phyloP scores from a whole-genome alignment of 225 moss, liverwort and hornwort species.

The Straminergon stramineum region DNA sequence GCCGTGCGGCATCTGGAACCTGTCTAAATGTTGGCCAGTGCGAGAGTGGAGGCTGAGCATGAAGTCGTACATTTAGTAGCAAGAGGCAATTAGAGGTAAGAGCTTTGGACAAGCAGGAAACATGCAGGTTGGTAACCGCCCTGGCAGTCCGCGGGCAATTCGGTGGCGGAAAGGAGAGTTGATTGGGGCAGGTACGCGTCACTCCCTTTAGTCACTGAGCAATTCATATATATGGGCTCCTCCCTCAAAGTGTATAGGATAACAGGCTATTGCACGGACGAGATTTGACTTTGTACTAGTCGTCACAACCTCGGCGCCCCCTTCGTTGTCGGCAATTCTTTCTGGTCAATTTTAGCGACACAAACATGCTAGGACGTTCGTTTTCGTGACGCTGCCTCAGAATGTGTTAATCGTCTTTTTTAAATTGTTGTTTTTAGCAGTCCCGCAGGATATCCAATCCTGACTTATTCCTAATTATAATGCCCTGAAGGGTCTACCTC shows the following conservation, averaged over 20 bases:
- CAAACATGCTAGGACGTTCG: not conserved
- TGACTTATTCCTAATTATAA: not conserved
- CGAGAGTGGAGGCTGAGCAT: constrained; percentile 2
- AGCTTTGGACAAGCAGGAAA: constrained; percentile 2
- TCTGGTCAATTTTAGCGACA: not conserved
- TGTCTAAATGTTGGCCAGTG: not conserved
- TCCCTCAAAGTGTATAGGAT: not conserved
- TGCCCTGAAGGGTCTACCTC: not conserved
- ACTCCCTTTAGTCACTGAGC: not conserved
- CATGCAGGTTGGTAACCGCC: constrained; percentile 35
- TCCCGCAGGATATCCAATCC: not conserved
- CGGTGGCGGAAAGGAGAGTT: constrained; percentile 99
- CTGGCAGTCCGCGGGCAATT: constrained; percentile 74
- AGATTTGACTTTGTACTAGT: not conserved
- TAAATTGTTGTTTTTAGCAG: not conserved
- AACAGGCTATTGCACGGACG: not conserved
- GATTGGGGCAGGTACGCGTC: constrained; percentile 57
- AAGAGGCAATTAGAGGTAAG: not conserved
- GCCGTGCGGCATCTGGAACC: not conserved
- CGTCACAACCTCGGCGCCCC: not conserved
- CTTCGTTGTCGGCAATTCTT: not conserved
- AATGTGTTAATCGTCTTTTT: not conserved
- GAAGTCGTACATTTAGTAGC: not conserved
- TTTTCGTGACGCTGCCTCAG: not conserved
- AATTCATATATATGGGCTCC: not conserved